Evolutionary conservation across 306 rosid species (phyloP).

Genomic region (Nissolia schottii): DNA sequence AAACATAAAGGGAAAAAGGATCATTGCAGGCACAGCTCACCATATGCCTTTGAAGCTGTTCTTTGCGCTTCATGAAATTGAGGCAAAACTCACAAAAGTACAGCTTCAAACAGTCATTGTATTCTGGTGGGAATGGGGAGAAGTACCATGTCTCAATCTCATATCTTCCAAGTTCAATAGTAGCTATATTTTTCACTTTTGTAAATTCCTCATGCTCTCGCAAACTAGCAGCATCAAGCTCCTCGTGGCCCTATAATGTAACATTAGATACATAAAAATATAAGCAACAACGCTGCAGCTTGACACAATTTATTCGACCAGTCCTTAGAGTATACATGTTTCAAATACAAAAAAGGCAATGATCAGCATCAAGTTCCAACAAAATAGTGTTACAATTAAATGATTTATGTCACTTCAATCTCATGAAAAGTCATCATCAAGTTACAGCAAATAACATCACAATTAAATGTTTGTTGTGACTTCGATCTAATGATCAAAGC

Average conservation of each 20-base stretch:
- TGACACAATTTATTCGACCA: background rate
- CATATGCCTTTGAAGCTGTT: conserved; percentile 99
- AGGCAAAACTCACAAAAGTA: conserved; percentile 98
- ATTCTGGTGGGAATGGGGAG: conserved; percentile 97
- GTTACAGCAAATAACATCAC: conserved; percentile 6
- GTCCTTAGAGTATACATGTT: background rate
- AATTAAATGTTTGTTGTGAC: background rate
- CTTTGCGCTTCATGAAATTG: conserved; percentile 99
- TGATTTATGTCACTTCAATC: conserved; percentile 15
- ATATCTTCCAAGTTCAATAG: conserved; percentile 97
- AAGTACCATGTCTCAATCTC: conserved; percentile 99
- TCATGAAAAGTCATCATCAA: conserved; percentile 4
- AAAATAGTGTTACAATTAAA: background rate
- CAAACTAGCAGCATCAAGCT: conserved; percentile 99
- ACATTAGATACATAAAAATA: conserved; percentile 2
- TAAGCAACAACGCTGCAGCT: background rate
- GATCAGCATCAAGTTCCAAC: conserved; percentile 5
- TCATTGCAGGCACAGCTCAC: conserved; percentile 55
- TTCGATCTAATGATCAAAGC: conserved; percentile 5
- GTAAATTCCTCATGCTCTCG: conserved; percentile 99
- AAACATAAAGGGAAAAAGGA: conserved; percentile 6
- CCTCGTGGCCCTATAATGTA: conserved; percentile 84
- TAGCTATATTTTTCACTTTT: conserved; percentile 97
- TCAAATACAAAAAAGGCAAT: background rate
- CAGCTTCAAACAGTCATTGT: conserved; percentile 84